Conservation (phyloP, 2,329 filamentous ascomycete genomes). For the Aspergillus viridinutans region DNA sequence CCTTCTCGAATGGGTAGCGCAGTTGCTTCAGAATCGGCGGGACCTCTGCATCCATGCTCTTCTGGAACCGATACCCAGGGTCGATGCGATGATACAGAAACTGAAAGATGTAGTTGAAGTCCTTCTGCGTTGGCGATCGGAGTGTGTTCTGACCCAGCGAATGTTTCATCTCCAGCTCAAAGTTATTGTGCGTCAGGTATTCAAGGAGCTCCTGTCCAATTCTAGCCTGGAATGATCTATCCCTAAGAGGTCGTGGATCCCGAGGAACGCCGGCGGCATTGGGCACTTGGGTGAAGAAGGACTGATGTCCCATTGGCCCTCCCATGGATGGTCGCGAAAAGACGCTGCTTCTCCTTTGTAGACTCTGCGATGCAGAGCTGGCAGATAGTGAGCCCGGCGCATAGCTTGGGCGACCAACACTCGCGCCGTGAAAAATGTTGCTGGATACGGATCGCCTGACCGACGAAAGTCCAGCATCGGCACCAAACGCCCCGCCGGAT, state of each 20-base stretch:
- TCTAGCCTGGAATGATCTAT: conserved; percentile 71
- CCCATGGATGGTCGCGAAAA: conserved; percentile 67
- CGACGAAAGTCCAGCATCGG: conserved; percentile 75
- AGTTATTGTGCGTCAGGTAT: conserved; percentile 88
- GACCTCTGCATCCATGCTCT: conserved; percentile 92
- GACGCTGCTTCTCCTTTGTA: conserved; percentile 74
- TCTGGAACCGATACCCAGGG: conserved; percentile 86
- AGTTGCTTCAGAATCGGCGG: conserved; percentile 88
- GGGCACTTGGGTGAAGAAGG: conserved; percentile 88
- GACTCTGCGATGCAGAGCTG: conserved; percentile 51
- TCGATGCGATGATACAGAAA: conserved; percentile 97
- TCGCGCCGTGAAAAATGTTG: conserved; percentile 55
- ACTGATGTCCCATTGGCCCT: conserved; percentile 72
- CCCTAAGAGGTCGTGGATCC: conserved; percentile 81
- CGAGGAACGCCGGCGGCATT: conserved; percentile 75
- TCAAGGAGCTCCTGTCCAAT: conserved; percentile 89
- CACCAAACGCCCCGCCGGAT: conserved; percentile 65
- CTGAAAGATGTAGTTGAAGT: conserved; percentile 97
- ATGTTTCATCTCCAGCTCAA: conserved; percentile 97
- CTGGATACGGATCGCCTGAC: conserved; percentile 76
- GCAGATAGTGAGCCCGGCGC: conserved; percentile 55
- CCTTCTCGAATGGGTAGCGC: conserved; percentile 90
- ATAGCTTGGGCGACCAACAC: conserved; percentile 67
- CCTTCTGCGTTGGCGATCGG: conserved; percentile 93
- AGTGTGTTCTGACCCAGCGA: conserved; percentile 84